Evolutionary conservation across 169 alveolate genomes (phyloP).

Genomic region (Cryptosporidium ubiquitum): DNA sequence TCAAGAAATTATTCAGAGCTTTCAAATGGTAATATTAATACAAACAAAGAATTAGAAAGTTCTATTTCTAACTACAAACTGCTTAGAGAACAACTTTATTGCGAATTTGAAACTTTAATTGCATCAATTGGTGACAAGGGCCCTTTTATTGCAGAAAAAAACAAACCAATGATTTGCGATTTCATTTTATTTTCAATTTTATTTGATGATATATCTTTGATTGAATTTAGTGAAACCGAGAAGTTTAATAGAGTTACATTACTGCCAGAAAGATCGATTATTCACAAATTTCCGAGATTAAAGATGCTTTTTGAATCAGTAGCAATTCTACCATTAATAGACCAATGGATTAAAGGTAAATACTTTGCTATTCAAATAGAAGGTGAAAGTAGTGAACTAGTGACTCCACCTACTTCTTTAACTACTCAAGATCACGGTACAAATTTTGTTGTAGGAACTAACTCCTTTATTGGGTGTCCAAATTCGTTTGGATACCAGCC

Average conservation of each 20-base stretch:
- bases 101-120: constrained; percentile 59
- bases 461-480: not conserved
- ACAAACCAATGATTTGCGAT: constrained; percentile 71
- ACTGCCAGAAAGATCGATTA: constrained; percentile 37
- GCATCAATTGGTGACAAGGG: constrained; percentile 60
- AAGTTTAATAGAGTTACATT: constrained; percentile 13
- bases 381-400: not conserved
- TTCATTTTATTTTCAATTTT: constrained; percentile 55
- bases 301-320: constrained; percentile 38
- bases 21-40: not conserved
- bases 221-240: constrained; percentile 11
- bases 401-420: not conserved
- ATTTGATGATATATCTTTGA: constrained; percentile 45
- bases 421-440: not conserved
- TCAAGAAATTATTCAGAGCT: not conserved
- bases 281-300: constrained; percentile 61
- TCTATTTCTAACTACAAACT: constrained; percentile 18
- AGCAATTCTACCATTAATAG: constrained; percentile 29
- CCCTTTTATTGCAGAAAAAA: constrained; percentile 61
- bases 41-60: not conserved
- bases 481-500: constrained; percentile 5
- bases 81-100: constrained; percentile 59
- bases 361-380: constrained; percentile 34
- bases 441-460: not conserved
- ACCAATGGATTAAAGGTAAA: constrained; percentile 69